These are phyloP conservation scores for Scheffersomyces spartinae DNA, from an alignment of 805 yeast species.

Conservation along the genomic window DNA sequence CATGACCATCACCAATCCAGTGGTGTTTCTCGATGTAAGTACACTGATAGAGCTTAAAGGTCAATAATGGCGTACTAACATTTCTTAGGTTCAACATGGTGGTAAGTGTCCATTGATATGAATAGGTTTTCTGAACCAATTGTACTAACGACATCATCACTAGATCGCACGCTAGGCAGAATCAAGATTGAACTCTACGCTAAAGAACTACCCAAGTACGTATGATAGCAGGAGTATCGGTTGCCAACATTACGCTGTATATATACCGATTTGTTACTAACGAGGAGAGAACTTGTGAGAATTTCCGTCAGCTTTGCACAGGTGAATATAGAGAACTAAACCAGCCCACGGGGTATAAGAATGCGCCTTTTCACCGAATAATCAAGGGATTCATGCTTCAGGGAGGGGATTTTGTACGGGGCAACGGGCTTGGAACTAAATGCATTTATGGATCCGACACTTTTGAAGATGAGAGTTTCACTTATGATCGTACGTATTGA, in stretches of 20 bases:
- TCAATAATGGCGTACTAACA: constrained; percentile 4
- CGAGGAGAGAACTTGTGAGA: constrained; percentile 27
- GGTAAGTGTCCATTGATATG: constrained; percentile 16
- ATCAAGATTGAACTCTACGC: constrained; percentile 33
- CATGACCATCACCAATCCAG: no score
- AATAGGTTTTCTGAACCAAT: background rate
- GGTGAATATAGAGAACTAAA: constrained; percentile 31
- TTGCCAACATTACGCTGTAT: background rate
- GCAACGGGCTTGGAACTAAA: constrained; percentile 34
- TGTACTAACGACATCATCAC: constrained; percentile 1
- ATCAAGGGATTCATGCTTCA: constrained; percentile 31
- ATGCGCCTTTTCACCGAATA: constrained; percentile 24
- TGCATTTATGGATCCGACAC: constrained; percentile 27
- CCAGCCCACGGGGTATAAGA: constrained; percentile 34
- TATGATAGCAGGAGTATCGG: constrained; percentile 2
- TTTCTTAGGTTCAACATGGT: constrained; percentile 12
- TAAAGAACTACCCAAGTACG: constrained; percentile 25
- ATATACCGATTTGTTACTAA: constrained; percentile 4
- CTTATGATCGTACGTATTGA: constrained; percentile 11
- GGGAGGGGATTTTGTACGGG: constrained; percentile 32
- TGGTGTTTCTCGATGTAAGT: constrained; percentile 32
- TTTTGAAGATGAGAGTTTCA: constrained; percentile 35
- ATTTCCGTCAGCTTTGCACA: constrained; percentile 42
- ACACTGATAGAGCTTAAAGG: constrained; percentile 5
- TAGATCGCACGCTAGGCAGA: constrained; percentile 24